These are phyloP conservation scores for Bothriochloa decipiens DNA, from an alignment of 176 grass and related monocot species.

Conservation along the genomic window DNA sequence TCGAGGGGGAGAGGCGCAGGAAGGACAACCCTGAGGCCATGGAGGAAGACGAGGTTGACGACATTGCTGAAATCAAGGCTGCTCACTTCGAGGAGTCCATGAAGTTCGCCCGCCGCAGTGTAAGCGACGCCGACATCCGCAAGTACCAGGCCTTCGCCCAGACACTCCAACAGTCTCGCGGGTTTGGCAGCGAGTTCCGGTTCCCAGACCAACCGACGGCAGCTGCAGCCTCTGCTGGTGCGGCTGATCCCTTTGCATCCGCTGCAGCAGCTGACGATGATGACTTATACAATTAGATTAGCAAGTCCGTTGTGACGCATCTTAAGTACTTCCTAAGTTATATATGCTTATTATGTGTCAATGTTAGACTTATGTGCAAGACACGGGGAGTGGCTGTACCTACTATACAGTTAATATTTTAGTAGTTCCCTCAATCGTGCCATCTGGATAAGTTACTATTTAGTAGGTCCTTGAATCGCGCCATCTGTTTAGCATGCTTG, in stretches of 20 bases:
- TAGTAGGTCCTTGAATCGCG: too few species aligned
- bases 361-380: background rate
- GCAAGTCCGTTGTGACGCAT: background rate
- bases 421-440: background rate
- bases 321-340: background rate
- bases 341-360: background rate
- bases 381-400: background rate
- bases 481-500: too few species aligned
- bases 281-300: constrained; percentile 73
- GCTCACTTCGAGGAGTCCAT: constrained; percentile 87
- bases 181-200: constrained; percentile 83
- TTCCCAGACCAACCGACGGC: constrained; percentile 54
- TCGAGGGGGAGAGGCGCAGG: constrained; percentile 70
- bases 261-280: constrained; percentile 71
- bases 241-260: constrained; percentile 60
- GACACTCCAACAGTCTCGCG: constrained; percentile 85
- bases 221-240: background rate
- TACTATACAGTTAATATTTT: background rate
- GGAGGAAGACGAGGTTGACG: constrained; percentile 81
- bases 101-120: constrained; percentile 85
- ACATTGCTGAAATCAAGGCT: constrained; percentile 76
- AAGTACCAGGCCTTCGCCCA: constrained; percentile 93
- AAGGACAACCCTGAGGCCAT: constrained; percentile 82
- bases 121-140: constrained; percentile 78
- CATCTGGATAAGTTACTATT: too few species aligned